These are phyloP conservation scores for Purpureocillium lavendulum DNA, from an alignment of 2,329 filamentous ascomycete genomes.

Conservation along the genomic window DNA sequence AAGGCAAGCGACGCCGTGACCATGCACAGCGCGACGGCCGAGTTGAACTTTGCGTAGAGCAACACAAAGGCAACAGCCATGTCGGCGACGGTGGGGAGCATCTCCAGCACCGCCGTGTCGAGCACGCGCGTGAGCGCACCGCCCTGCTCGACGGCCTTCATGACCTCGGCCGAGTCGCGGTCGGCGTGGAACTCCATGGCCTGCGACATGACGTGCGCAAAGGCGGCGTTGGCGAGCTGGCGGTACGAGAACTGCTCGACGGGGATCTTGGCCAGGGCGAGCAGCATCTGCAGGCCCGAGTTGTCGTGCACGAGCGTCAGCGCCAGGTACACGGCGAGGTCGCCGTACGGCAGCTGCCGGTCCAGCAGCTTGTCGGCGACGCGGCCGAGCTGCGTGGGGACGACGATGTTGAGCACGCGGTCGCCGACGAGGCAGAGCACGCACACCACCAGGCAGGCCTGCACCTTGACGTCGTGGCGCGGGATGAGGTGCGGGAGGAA, in stretches of 20 bases:
- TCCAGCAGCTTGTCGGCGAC: conserved; percentile 19
- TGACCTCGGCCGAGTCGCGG: conserved; percentile 56
- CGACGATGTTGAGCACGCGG: conserved; percentile 19
- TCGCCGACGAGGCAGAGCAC: conserved; percentile 13
- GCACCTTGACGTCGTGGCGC: conserved; percentile 19
- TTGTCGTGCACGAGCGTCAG: conserved; percentile 8
- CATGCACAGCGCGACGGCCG: conserved; percentile 9
- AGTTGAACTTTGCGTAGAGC: conserved; percentile 53
- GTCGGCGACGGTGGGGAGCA: conserved; percentile 55
- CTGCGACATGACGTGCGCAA: conserved; percentile 59
- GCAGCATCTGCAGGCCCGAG: conserved; percentile 10
- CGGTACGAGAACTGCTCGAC: conserved; percentile 35
- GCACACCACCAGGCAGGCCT: conserved; percentile 16
- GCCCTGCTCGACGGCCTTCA: conserved; percentile 57
- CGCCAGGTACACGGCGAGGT: conserved; percentile 11
- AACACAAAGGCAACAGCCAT: conserved; percentile 51
- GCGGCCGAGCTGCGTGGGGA: conserved; percentile 22
- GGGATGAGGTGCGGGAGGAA: conserved; percentile 22
- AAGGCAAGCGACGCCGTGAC: conserved; percentile 3
- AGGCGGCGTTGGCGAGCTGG: conserved; percentile 50
- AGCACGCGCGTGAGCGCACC: conserved; percentile 50
- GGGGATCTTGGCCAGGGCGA: conserved; percentile 19
- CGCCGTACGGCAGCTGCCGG: conserved; percentile 10
- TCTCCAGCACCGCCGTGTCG: conserved; percentile 43
- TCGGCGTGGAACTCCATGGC: conserved; percentile 63